Evolutionary conservation across 2,329 filamentous ascomycete species (phyloP).

Genomic region (Diplodia scrobiculata): DNA sequence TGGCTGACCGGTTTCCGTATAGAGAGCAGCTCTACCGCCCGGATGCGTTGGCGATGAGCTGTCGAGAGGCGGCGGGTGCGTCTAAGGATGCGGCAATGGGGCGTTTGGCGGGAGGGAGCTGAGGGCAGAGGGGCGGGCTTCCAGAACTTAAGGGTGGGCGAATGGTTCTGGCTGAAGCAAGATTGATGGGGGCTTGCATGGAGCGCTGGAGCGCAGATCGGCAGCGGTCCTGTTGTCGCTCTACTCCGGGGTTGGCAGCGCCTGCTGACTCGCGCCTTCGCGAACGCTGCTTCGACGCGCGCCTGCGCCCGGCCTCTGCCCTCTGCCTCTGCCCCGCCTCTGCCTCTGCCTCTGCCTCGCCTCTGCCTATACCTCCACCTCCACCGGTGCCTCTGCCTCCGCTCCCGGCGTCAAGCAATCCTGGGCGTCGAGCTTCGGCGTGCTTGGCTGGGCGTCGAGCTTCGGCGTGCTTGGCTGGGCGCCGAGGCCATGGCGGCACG

Average conservation of each 20-base stretch:
- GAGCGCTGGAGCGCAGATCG: conserved; percentile 19
- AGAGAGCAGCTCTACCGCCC: conserved; percentile 10
- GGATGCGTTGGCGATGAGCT: conserved; percentile 12
- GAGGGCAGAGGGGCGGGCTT: conserved; percentile 12
- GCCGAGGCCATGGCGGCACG: conserved; percentile 9
- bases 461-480: conserved; percentile 7
- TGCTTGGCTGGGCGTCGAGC: not conserved
- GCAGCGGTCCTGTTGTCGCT: conserved; percentile 11
- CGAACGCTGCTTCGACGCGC: not conserved
- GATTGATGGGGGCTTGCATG: conserved; percentile 20
- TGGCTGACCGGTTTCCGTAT: conserved; percentile 2
- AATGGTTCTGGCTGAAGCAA: conserved; percentile 9
- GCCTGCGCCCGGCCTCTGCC: not conserved
- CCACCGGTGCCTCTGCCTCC: no score
- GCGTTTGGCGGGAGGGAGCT: not conserved
- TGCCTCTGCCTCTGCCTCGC: no score
- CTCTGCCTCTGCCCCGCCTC: no score
- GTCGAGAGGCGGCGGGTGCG: not conserved
- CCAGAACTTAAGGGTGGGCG: not conserved
- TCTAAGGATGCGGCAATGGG: not conserved
- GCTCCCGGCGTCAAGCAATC: conserved; percentile 4
- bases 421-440: conserved; percentile 6
- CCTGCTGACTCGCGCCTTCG: conserved; percentile 10
- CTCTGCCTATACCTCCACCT: no score
- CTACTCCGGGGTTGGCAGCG: conserved; percentile 19